These are phyloP conservation scores for Brettanomyces naardenensis DNA, from an alignment of 805 yeast genomes.

Conservation along the genomic window DNA sequence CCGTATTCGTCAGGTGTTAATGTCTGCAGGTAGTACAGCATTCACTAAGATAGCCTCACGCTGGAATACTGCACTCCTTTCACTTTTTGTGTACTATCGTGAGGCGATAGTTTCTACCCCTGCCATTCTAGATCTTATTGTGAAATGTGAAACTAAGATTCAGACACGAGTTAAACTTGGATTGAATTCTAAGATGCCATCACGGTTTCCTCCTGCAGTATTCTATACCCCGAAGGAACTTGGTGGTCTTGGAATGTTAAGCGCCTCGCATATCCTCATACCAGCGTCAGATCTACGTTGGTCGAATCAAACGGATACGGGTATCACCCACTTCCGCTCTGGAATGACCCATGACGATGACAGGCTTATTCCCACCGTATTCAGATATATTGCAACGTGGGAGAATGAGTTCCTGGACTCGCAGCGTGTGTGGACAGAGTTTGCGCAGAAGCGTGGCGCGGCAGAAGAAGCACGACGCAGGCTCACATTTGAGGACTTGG, in stretches of 20 bases:
- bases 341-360: slow-evolving; percentile 84
- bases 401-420: slow-evolving; percentile 93
- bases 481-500: slow-evolving; percentile 86
- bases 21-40: slow-evolving; percentile 94
- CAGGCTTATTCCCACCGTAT: slow-evolving; percentile 84
- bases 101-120: slow-evolving; percentile 89
- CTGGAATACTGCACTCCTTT: slow-evolving; percentile 89
- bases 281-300: slow-evolving; percentile 89
- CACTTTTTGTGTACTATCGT: slow-evolving; percentile 82
- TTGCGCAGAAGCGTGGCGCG: slow-evolving; percentile 81
- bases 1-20: slow-evolving; percentile 78
- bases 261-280: slow-evolving; percentile 92
- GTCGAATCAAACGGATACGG: slow-evolving; percentile 91
- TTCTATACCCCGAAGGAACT: slow-evolving; percentile 95
- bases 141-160: slow-evolving; percentile 84
- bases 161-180: slow-evolving; percentile 95
- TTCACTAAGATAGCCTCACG: slow-evolving; percentile 90
- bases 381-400: slow-evolving; percentile 92
- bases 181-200: slow-evolving; percentile 95
- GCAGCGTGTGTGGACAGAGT: slow-evolving; percentile 96
- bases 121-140: slow-evolving; percentile 68
- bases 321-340: slow-evolving; percentile 87
- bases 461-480: slow-evolving; percentile 82
- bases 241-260: slow-evolving; percentile 96
- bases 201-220: slow-evolving; percentile 97